Evolutionary conservation across 192 early-diverging fungal genomes (phyloP).

Genomic region (Backusella circina): DNA sequence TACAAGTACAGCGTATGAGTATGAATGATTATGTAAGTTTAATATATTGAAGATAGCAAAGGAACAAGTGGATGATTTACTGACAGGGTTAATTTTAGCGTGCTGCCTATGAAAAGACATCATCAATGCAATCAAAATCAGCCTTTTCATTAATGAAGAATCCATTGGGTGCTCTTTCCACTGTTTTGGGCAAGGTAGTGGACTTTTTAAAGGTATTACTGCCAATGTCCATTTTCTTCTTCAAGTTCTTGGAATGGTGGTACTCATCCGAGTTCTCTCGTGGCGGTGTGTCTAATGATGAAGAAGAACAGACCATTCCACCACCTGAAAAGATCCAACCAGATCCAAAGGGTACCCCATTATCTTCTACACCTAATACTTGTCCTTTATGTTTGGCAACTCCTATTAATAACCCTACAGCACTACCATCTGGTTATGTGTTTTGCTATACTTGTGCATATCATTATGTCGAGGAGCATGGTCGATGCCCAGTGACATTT

Average conservation of each 20-base stretch:
- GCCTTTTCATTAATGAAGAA: slow-evolving; percentile 6
- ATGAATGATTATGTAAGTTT: slow-evolving; percentile 75
- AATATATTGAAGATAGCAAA: background rate
- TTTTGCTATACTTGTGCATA: slow-evolving; percentile 92
- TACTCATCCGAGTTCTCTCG: slow-evolving; percentile 80
- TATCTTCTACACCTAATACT: slow-evolving; percentile 68
- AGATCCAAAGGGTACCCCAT: slow-evolving; percentile 65
- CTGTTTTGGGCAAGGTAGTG: slow-evolving; percentile 52
- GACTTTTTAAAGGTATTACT: slow-evolving; percentile 74
- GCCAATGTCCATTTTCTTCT: slow-evolving; percentile 91
- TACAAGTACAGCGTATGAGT: slow-evolving; percentile 78
- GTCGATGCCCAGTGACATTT: slow-evolving; percentile 78
- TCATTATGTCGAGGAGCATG: slow-evolving; percentile 65
- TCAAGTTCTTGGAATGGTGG: slow-evolving; percentile 97
- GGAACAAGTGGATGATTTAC: background rate
- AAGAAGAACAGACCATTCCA: slow-evolving; percentile 48
- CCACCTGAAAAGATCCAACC: slow-evolving; percentile 63
- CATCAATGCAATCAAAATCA: background rate
- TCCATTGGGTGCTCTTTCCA: slow-evolving; percentile 8
- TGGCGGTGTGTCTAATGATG: slow-evolving; percentile 39
- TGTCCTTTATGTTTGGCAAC: slow-evolving; percentile 74
- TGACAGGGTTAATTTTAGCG: slow-evolving; percentile 12
- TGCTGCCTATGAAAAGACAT: slow-evolving; percentile 18
- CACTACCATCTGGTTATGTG: slow-evolving; percentile 84
- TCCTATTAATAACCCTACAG: slow-evolving; percentile 80